These are phyloP conservation scores for Saksenaea oblongispora DNA, from an alignment of 371 early-diverging fungal species.

Conservation along the genomic window DNA sequence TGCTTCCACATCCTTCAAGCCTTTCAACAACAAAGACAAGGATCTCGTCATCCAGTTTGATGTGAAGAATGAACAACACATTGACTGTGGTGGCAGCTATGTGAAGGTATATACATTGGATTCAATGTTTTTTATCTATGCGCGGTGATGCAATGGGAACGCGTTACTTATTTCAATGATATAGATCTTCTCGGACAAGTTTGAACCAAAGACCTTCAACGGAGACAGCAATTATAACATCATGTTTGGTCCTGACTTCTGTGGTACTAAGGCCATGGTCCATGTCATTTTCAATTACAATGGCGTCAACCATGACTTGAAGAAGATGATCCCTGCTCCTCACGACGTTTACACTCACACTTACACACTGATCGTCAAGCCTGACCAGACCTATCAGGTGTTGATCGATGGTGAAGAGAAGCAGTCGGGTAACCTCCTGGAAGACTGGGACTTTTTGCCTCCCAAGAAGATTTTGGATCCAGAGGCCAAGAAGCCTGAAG, in stretches of 20 bases:
- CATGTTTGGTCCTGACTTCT: constrained; percentile 96
- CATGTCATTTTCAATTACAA: constrained; percentile 95
- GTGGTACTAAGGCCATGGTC: constrained; percentile 89
- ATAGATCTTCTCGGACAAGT: constrained; percentile 58
- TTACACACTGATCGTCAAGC: constrained; percentile 89
- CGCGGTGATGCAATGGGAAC: not conserved
- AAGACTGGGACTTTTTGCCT: constrained; percentile 86
- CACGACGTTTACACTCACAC: constrained; percentile 79
- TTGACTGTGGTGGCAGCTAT: constrained; percentile 98
- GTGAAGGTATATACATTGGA: constrained; percentile 76
- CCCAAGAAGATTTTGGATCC: constrained; percentile 95
- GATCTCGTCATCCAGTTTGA: constrained; percentile 92
- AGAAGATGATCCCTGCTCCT: constrained; percentile 67
- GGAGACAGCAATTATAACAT: constrained; percentile 94
- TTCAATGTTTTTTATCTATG: constrained; percentile 24
- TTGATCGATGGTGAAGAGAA: constrained; percentile 76
- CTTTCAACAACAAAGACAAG: constrained; percentile 77
- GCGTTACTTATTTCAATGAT: not conserved
- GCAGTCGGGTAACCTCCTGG: constrained; percentile 74
- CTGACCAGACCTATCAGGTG: constrained; percentile 88
- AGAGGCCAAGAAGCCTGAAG: constrained; percentile 86
- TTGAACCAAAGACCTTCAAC: constrained; percentile 74
- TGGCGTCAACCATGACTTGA: constrained; percentile 85
- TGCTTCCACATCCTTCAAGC: constrained; percentile 72
- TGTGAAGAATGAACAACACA: constrained; percentile 91